These are phyloP conservation scores for Anaeramoeba flamelloides DNA, from an alignment of 78 protist genomes.

Conservation along the genomic window DNA sequence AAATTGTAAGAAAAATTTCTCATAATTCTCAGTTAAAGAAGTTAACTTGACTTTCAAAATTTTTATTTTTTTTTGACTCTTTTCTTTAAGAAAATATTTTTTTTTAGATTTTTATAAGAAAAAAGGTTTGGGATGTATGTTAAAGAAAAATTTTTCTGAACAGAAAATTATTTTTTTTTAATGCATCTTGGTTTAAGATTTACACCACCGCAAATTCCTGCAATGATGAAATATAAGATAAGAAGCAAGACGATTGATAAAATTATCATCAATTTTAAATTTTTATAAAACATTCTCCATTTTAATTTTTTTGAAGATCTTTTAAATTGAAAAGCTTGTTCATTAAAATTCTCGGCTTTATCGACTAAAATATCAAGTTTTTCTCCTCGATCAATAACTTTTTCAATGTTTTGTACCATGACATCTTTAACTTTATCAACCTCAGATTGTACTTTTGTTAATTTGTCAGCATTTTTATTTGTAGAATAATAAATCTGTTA, in stretches of 20 bases:
- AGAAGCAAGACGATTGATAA: neutral
- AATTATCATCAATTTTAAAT: constrained; percentile 43
- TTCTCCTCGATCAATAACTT: constrained; percentile 70
- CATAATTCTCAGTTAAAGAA: too few species aligned
- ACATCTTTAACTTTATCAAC: constrained; percentile 53
- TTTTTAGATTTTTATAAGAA: too few species aligned
- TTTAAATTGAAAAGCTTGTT: constrained; percentile 55
- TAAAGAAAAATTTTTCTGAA: too few species aligned
- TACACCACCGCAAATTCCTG: neutral
- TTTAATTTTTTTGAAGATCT: constrained; percentile 55
- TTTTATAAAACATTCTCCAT: constrained; percentile 78
- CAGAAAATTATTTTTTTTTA: neutral
- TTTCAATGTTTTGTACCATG: constrained; percentile 65
- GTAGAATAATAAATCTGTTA: constrained; percentile 6
- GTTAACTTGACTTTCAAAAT: too few species aligned
- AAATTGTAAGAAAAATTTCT: too few species aligned
- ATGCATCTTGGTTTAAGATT: neutral
- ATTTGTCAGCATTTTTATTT: constrained; percentile 28
- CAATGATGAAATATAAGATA: neutral
- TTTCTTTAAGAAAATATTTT: too few species aligned
- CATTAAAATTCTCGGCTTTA: constrained; percentile 52
- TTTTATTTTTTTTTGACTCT: too few species aligned
- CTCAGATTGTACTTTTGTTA: constrained; percentile 28
- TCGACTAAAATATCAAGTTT: constrained; percentile 70
- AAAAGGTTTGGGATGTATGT: too few species aligned